phyloP scores from a whole-genome alignment of 306 rosid genomes.

The Dryas octopetala region DNA sequence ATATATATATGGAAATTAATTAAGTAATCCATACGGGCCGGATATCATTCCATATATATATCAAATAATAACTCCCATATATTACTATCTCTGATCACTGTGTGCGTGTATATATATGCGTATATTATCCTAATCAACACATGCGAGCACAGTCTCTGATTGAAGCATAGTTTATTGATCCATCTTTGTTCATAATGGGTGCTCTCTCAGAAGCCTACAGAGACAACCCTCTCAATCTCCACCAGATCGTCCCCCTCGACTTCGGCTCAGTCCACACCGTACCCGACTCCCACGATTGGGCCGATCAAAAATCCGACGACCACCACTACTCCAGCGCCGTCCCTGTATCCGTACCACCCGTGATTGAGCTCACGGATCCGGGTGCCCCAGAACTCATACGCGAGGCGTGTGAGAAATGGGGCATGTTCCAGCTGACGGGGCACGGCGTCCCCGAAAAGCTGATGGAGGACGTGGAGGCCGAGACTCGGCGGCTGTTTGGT shows the following conservation, averaged over 20 bases:
- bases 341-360: constrained; percentile 46
- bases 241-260: constrained; percentile 60
- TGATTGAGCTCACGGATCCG: constrained; percentile 56
- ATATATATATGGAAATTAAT: no score
- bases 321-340: constrained; percentile 5
- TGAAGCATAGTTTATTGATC: no score
- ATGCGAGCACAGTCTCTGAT: no score
- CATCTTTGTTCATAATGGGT: constrained; percentile 28
- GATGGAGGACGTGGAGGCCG: constrained; percentile 36
- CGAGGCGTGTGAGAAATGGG: constrained; percentile 71
- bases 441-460: constrained; percentile 52
- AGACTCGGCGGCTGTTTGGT: constrained; percentile 47
- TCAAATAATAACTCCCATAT: no score
- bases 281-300: constrained; percentile 80
- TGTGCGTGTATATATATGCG: no score
- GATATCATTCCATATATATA: no score
- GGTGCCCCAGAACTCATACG: constrained; percentile 43
- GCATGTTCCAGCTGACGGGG: constrained; percentile 58
- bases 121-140: no score
- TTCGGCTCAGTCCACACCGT: constrained; percentile 42
- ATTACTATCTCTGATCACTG: no score
- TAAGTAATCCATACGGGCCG: no score
- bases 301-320: constrained; percentile 10
- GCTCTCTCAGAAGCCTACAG: constrained; percentile 45
- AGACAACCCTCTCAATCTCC: constrained; percentile 39